Percentiles rank a stretch among this genome's conserved stretches.
These are phyloP conservation scores for Cajanus cajan DNA, from an alignment of 306 rosid genomes.

Conservation along the genomic window DNA sequence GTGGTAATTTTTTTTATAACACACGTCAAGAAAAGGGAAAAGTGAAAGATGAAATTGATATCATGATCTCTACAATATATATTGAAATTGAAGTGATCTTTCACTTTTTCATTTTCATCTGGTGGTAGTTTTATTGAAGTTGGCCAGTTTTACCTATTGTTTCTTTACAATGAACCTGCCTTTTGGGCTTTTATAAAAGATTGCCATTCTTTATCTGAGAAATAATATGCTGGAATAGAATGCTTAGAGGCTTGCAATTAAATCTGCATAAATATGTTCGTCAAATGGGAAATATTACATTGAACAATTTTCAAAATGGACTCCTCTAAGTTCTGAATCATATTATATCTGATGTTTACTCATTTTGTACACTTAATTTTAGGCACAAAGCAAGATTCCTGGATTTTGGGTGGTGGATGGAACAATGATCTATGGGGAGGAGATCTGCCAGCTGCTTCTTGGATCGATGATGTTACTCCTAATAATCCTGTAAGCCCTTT, in stretches of 20 bases:
- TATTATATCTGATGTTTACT: neutral
- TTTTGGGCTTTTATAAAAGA: neutral
- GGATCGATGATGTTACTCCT: constrained; percentile 73
- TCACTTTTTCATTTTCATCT: constrained; percentile 10
- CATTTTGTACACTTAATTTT: constrained; percentile 24
- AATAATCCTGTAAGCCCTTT: constrained; percentile 68
- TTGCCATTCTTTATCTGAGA: neutral
- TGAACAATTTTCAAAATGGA: neutral
- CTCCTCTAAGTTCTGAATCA: neutral
- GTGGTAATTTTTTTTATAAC: no score
- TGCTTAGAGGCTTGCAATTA: neutral
- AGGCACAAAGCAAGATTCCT: constrained; percentile 69
- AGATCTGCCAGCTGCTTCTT: constrained; percentile 68
- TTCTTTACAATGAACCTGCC: neutral
- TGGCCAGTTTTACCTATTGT: neutral
- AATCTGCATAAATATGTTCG: neutral
- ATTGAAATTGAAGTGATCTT: no score
- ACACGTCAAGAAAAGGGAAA: no score
- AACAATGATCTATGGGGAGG: constrained; percentile 93
- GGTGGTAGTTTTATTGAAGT: neutral
- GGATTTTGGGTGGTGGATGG: constrained; percentile 99
- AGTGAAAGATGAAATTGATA: no score
- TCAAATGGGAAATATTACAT: constrained; percentile 10
- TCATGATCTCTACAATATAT: no score
- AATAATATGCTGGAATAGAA: neutral